Base-by-base conservation (phyloP, 495 filamentous ascomycete genomes). In the Lasiosphaeria miniovina region DNA sequence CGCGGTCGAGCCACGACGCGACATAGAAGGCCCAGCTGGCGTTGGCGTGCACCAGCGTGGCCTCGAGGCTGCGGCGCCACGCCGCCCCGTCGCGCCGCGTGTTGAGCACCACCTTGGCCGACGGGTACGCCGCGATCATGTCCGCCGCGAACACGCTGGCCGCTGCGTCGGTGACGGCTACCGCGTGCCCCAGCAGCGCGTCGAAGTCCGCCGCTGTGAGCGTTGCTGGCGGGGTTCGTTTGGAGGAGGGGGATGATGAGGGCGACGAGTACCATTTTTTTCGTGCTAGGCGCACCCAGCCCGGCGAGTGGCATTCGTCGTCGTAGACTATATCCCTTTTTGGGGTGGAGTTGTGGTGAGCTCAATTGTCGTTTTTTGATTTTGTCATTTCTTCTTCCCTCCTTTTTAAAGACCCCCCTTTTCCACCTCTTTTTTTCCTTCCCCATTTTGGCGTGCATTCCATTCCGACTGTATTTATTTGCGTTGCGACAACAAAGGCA, bases 231-330 rank as follows among this genome's bases (percentile, higher is more conserved):
- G 43, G 43, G n/a, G 32, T 33, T 15, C 15, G 15, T 2, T 36
- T 15, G 11, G n/a, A 33, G 36, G n/a, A 15, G 10, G 52, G 36
- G 31, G 50, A 10, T 33, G 38, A 5, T 11, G 36, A 52, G 4
- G 15, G 43, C 2, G 15, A 24, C 2, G 34, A 24, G 6, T 57
- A 62, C 50, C 55, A 71, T 50, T 72, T 68, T 52, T 63, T 68
- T 15, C 67, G 54, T 1, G 58, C 59, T 12, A 74, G 55, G 33
- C 12, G 33, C 8, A 63, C 63, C 68, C 67, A 88, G 71, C 84
- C 83, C 2, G 80, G 67, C 49, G 79, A 81, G 64, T 86, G 82
- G 0, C 77, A 79, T 6, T 81, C 80, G 65, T 85, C 81, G 70
- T 87, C 83, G 55, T 87, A 77, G 55, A 80, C 78, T 55, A 81